Base-by-base conservation (phyloP, 352 stramenopile species). In the Phytophthora colocasiae region DNA sequence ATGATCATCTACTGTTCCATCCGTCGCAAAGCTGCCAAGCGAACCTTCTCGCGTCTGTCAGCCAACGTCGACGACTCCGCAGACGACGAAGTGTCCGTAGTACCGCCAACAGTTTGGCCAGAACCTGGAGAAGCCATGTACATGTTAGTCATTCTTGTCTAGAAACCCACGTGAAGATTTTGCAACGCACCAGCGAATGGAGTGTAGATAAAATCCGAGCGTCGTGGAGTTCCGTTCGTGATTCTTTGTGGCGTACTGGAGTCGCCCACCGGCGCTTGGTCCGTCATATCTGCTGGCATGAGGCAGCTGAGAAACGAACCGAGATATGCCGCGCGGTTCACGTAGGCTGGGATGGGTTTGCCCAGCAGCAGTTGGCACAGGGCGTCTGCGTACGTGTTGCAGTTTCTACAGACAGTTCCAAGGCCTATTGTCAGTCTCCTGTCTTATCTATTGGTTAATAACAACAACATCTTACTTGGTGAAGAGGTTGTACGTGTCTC, bases 281-380 rank as follows among this genome's bases (percentile, higher is more conserved):
- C 72, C 8, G 69, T 71, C 22, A 82, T 31, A 10, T 89, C 75
- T 10, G 78, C 58, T 8, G 87, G 87, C 66, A 96, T 71, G 49
- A 96, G 66, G 55, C 87, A 96, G 70, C 84, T 92, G 17, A 93
- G 73, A 63, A 92, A 96, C n/a, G 87, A 95, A 17, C 89, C 94
- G n/a, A 98, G 66, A 79, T 98, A 93, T n/a, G 93, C 91, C 4
- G 92, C 87, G 59, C 95, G 91, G 63, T 98, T 98, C 45, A 98
- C 80, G 77, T 97, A 96, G 32, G 77, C 63, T 6, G 95, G 95
- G 55, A 98, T 97, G 11, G 81, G 69, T 27, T 83, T 85, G 27
- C 66, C 66, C 48, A 98, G 62, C 26, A 98, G 80, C 44, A 90
- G 66, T 56, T 89, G 93, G 43, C 87, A 92, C 15, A 92, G 67